Percentiles rank a stretch among this genome's conserved stretches.
These are phyloP conservation scores for Ophiostoma sp. DNA, from an alignment of 2,329 filamentous ascomycete species.

Conservation along the genomic window DNA sequence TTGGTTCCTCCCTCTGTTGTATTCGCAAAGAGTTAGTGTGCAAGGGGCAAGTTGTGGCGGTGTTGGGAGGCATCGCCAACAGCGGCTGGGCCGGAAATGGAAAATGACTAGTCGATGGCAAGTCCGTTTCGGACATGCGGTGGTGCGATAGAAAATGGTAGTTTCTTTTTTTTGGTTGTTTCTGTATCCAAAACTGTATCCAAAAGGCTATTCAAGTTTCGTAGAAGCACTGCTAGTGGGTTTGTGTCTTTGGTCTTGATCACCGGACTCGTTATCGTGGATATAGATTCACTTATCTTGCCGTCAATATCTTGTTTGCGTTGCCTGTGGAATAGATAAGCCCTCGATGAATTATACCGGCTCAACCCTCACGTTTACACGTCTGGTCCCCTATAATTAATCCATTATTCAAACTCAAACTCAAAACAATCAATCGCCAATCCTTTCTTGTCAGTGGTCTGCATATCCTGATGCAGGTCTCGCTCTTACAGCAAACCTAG, in stretches of 20 bases:
- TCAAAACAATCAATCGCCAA: neutral
- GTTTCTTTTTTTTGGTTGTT: neutral
- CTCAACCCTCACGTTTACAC: neutral
- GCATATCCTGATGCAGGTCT: neutral
- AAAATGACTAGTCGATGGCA: neutral
- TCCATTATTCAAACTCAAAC: neutral
- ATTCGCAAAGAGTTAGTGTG: neutral
- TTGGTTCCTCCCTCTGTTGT: neutral
- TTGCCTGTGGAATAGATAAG: neutral
- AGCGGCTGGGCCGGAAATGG: slow-evolving; percentile 11
- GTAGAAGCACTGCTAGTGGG: neutral
- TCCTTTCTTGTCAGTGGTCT: neutral
- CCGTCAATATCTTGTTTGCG: neutral
- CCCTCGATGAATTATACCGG: neutral
- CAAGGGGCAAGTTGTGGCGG: neutral
- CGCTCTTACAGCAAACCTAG: slow-evolving; percentile 4
- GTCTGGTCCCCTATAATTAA: neutral
- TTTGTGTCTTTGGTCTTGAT: neutral
- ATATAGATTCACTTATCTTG: neutral
- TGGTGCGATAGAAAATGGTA: neutral
- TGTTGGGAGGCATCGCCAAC: neutral
- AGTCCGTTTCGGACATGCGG: neutral
- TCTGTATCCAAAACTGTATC: neutral
- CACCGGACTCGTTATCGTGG: neutral
- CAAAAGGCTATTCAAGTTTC: neutral